phyloP scores from a whole-genome alignment of 352 stramenopile species.

The Peronospora farinosa region DNA sequence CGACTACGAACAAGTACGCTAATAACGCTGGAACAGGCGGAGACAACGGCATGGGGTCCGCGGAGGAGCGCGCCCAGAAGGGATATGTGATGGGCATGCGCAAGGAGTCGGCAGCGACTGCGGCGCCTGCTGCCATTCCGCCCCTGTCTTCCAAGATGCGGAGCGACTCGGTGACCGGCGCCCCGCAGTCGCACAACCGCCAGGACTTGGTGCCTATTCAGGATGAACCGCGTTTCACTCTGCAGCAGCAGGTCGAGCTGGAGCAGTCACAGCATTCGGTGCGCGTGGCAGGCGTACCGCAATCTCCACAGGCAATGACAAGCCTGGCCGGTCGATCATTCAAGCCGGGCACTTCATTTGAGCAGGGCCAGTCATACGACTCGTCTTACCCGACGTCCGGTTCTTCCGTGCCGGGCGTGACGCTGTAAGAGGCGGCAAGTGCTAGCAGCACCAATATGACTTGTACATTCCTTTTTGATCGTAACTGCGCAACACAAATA shows the following conservation, averaged over 20 bases:
- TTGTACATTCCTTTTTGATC: conserved; percentile 32
- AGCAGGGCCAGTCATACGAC: conserved; percentile 7
- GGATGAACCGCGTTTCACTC: conserved; percentile 33
- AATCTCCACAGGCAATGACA: conserved; percentile 24
- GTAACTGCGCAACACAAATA: background rate
- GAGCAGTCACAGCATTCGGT: conserved; percentile 28
- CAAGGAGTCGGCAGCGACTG: conserved; percentile 26
- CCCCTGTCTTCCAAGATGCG: conserved; percentile 30
- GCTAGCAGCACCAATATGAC: conserved; percentile 25
- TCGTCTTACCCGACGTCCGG: conserved; percentile 16
- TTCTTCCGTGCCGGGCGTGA: conserved; percentile 33
- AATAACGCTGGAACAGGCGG: conserved; percentile 10
- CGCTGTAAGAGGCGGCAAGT: conserved; percentile 19
- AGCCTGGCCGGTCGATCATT: conserved; percentile 22
- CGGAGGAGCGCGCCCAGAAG: conserved; percentile 24
- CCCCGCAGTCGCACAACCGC: conserved; percentile 23
- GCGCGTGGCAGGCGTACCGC: conserved; percentile 13
- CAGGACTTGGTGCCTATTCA: conserved; percentile 31
- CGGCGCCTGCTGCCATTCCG: conserved; percentile 16
- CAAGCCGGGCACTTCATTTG: conserved; percentile 22
- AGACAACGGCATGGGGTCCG: conserved; percentile 15
- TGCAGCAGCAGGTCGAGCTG: conserved; percentile 34
- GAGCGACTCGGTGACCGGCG: conserved; percentile 32
- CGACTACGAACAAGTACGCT: conserved; percentile 45
- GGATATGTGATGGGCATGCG: conserved; percentile 25